Base-by-base conservation (phyloP, 345 rosid species). In the Acer yangbiense region DNA sequence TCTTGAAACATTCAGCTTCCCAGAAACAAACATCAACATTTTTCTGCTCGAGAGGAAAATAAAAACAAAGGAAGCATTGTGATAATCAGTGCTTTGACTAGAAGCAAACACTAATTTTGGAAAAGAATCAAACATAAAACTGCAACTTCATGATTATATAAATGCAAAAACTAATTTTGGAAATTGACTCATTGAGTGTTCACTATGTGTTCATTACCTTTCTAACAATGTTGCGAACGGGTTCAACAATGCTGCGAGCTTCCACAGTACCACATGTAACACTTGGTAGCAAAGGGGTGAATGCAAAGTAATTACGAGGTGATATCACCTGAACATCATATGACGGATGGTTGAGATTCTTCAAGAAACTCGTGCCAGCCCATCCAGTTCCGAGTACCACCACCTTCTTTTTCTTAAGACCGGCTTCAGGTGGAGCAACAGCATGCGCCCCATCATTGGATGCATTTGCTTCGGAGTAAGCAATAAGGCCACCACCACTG, bases 371-470 rank as follows among this genome's bases (percentile, higher is more conserved):
- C 4, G 97, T 93, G 69, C 95, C 98, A 7, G 98, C 98, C 99
- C 99, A 97, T 20, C 99, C 99, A 68, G 97, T 94, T 68, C 99
- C 99, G 13, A 97, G 94, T 20, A 97, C 89, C 82, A 94, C 97
- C 78, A 97, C 94, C 85, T 89, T 94, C 90, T 94, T 97, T 83
- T 88, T 94, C 91, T 48, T 91, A 80, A 65, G 75, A 73, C 86
- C 89, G 29, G 76, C 79, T 76, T 81, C 90, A 67, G 84, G 68
- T 4, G 84, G 74, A 35, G 82, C 89, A 81, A 79, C 57, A 65
- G 80, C 72, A 55, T 81, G 76, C 0, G 79, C 54, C 39, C 79
- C 88, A 39, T 81, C 88, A 58, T 67, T 52, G 17, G 88, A 61
- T 43, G 90, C 66, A 60, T 87, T 92, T 27, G 95, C 90, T 79